Conservation (phyloP, 805 yeast species). For the Zygosaccharomyces rouxii region DNA sequence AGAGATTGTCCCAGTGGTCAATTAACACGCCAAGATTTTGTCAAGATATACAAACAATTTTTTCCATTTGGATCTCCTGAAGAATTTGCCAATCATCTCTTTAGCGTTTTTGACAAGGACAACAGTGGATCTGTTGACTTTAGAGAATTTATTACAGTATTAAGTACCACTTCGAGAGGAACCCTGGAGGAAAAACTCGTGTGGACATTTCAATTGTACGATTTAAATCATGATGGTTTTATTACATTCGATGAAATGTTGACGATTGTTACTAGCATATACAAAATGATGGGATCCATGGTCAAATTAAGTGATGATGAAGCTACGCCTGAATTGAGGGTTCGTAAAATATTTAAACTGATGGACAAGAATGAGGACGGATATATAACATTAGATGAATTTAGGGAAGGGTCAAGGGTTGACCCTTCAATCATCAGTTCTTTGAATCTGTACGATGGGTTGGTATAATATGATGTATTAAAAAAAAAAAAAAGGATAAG, state of each 20-base stretch:
- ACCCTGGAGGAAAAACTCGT: constrained; percentile 73
- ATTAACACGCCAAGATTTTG: constrained; percentile 79
- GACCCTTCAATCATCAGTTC: constrained; percentile 77
- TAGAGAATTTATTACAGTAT: constrained; percentile 84
- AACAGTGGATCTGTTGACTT: constrained; percentile 79
- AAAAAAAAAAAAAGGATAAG: neutral
- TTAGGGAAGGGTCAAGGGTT: constrained; percentile 70
- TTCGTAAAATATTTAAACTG: constrained; percentile 69
- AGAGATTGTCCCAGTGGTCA: constrained; percentile 93
- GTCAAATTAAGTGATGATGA: constrained; percentile 85
- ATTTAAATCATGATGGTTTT: constrained; percentile 71
- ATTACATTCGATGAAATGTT: constrained; percentile 76
- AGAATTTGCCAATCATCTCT: constrained; percentile 82
- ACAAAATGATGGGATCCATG: constrained; percentile 94
- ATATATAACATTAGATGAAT: constrained; percentile 75
- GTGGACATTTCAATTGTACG: constrained; percentile 90
- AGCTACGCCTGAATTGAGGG: constrained; percentile 84
- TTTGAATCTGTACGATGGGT: constrained; percentile 72
- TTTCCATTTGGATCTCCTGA: constrained; percentile 98
- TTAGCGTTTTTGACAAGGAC: constrained; percentile 83
- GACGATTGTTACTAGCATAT: constrained; percentile 73
- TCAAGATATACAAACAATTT: constrained; percentile 89
- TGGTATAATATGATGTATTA: constrained; percentile 43
- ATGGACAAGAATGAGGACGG: constrained; percentile 70
- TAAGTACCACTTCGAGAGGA: constrained; percentile 85